phyloP scores from a whole-genome alignment of 202 grass and related monocot species.

The Digitaria exilis region DNA sequence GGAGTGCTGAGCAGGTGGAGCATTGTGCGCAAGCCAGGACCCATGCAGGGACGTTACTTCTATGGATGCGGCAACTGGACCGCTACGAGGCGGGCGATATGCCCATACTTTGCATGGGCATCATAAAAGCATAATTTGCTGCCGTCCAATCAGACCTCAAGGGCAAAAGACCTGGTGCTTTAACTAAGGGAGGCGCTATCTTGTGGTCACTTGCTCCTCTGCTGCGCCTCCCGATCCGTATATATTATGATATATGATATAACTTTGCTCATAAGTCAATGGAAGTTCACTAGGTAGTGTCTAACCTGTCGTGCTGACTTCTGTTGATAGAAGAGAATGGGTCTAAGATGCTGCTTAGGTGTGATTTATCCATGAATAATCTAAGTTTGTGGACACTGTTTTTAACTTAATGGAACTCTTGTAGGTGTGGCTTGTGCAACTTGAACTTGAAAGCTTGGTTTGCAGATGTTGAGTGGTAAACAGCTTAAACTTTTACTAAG shows the following conservation, averaged over 20 bases:
- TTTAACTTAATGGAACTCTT: conserved; percentile 65
- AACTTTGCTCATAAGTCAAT: conserved; percentile 52
- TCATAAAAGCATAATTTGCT: conserved; percentile 31
- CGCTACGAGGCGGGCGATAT: conserved; percentile 64
- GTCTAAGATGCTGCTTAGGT: conserved; percentile 87
- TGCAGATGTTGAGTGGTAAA: conserved; percentile 32
- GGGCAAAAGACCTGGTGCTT: conserved; percentile 39
- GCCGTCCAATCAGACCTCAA: conserved; percentile 24
- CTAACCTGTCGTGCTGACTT: conserved; percentile 76
- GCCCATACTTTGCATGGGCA: conserved; percentile 81
- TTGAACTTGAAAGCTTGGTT: conserved; percentile 33
- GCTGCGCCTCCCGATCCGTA: conserved; percentile 43
- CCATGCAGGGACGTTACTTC: conserved; percentile 80
- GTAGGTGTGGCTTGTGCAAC: conserved; percentile 56
- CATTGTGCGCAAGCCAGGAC: conserved; percentile 71
- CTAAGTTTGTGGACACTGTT: conserved; percentile 57
- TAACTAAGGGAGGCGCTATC: conserved; percentile 48
- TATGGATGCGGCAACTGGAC: conserved; percentile 94
- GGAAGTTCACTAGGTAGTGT: conserved; percentile 64
- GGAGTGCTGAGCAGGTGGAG: conserved; percentile 74
- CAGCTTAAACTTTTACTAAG: background rate
- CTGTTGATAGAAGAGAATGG: conserved; percentile 83
- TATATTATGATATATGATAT: conserved; percentile 73
- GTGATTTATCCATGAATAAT: conserved; percentile 77
- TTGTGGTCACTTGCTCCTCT: conserved; percentile 18